Conservation (phyloP, 2,329 filamentous ascomycete species). For the Rutstroemia sp. region DNA sequence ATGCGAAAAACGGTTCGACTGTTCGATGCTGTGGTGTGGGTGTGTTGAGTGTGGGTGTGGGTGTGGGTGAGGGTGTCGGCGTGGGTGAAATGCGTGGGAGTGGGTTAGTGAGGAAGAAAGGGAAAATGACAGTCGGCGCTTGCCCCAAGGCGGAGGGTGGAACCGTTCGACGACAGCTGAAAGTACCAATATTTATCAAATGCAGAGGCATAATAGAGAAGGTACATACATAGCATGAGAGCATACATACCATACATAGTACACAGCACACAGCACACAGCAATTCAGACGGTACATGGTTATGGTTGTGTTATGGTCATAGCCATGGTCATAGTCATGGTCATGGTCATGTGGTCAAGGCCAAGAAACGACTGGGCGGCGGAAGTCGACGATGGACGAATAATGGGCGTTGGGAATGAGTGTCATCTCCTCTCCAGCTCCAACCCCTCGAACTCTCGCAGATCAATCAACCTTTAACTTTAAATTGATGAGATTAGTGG, state of each 20-base stretch:
- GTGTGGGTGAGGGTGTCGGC: too few relatives aligned
- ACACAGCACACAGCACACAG: background rate
- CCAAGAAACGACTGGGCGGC: background rate
- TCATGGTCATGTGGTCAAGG: background rate
- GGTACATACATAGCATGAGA: background rate
- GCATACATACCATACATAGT: background rate
- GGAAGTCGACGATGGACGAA: too few relatives aligned
- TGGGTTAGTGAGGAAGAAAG: background rate
- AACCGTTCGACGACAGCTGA: conserved; percentile 5
- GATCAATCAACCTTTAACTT: background rate
- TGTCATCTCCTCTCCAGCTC: too few relatives aligned
- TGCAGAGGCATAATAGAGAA: background rate
- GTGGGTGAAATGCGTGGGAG: too few relatives aligned
- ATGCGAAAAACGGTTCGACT: too few relatives aligned
- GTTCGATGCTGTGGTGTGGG: too few relatives aligned
- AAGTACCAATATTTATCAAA: background rate
- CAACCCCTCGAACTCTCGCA: background rate
- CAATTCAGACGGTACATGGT: background rate
- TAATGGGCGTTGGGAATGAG: too few relatives aligned
- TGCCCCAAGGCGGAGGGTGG: background rate
- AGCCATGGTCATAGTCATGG: too few relatives aligned
- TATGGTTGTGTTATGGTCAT: background rate
- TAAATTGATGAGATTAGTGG: conserved; percentile 4
- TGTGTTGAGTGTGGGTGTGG: too few relatives aligned
- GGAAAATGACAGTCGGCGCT: background rate